phyloP scores from a whole-genome alignment of 129 eudicot species.

The Flaveria robusta region DNA sequence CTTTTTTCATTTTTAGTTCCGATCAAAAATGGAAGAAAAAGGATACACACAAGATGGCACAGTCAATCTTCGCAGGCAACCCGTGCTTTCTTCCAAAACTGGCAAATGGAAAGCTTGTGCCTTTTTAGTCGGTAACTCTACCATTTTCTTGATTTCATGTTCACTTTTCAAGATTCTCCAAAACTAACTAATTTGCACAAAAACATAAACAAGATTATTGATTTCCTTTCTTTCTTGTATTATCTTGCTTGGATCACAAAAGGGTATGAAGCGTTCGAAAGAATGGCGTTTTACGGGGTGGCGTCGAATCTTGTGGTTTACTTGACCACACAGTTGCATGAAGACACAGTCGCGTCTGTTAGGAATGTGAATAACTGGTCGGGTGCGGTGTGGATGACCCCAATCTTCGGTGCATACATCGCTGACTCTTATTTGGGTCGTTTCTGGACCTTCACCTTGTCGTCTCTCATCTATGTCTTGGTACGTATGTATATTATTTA shows the following conservation, averaged over 20 bases:
- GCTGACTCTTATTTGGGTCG: conserved; percentile 95
- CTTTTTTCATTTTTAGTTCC: conserved; percentile 16
- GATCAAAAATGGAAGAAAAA: conserved; percentile 55
- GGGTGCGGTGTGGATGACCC: conserved; percentile 92
- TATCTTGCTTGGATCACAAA: not conserved
- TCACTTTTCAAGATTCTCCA: conserved; percentile 33
- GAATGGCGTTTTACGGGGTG: conserved; percentile 97
- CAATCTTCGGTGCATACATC: conserved; percentile 82
- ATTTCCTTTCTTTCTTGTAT: not conserved
- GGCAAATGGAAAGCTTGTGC: conserved; percentile 99
- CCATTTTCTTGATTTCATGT: conserved; percentile 27
- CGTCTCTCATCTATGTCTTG: conserved; percentile 77
- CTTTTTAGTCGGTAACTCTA: conserved; percentile 69
- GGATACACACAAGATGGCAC: conserved; percentile 93
- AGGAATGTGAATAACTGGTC: conserved; percentile 93
- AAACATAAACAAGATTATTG: not conserved
- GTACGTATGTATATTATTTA: conserved; percentile 37
- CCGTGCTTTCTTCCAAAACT: conserved; percentile 69
- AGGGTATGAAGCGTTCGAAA: conserved; percentile 95
- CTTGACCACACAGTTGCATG: conserved; percentile 84
- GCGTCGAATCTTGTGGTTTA: conserved; percentile 94
- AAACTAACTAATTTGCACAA: not conserved
- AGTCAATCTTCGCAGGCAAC: conserved; percentile 81
- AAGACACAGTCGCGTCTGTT: conserved; percentile 87
- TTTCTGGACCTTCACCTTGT: conserved; percentile 87